These are phyloP conservation scores for Thelonectria olida DNA, from an alignment of 2,329 filamentous ascomycete genomes.

Conservation along the genomic window DNA sequence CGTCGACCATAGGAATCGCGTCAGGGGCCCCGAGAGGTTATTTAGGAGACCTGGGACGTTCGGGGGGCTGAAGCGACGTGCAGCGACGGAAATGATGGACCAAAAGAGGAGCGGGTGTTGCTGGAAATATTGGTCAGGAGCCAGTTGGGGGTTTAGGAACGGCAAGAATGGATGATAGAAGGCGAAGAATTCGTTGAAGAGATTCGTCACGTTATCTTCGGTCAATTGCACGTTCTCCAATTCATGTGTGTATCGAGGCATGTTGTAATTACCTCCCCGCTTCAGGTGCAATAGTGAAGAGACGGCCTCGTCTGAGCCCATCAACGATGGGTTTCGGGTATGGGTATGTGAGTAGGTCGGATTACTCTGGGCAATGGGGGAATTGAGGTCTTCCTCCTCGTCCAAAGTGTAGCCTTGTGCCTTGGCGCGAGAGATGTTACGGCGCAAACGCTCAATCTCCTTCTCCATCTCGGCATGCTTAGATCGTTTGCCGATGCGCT, in stretches of 20 bases:
- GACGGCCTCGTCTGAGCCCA: slow-evolving; percentile 75
- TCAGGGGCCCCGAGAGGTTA: slow-evolving; percentile 73
- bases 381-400: slow-evolving; percentile 66
- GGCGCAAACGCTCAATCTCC: slow-evolving; percentile 76
- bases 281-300: slow-evolving; percentile 73
- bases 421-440: slow-evolving; percentile 68
- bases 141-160: slow-evolving; percentile 72
- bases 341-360: slow-evolving; percentile 68
- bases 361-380: slow-evolving; percentile 62
- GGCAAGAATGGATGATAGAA: slow-evolving; percentile 82
- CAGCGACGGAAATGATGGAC: slow-evolving; percentile 80
- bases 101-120: slow-evolving; percentile 87
- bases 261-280: slow-evolving; percentile 69
- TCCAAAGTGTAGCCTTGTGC: slow-evolving; percentile 65
- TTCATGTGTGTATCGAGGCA: slow-evolving; percentile 68
- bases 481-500: slow-evolving; percentile 82
- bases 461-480: slow-evolving; percentile 89
- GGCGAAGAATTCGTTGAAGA: slow-evolving; percentile 80
- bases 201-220: slow-evolving; percentile 67
- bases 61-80: slow-evolving; percentile 69
- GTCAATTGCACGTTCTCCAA: slow-evolving; percentile 72
- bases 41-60: slow-evolving; percentile 71
- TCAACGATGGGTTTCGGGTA: slow-evolving; percentile 69
- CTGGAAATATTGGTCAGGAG: slow-evolving; percentile 78
- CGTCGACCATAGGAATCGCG: slow-evolving; percentile 78